Conservation (phyloP, 106 monocot species). For the Dioscorea zingiberensis region DNA sequence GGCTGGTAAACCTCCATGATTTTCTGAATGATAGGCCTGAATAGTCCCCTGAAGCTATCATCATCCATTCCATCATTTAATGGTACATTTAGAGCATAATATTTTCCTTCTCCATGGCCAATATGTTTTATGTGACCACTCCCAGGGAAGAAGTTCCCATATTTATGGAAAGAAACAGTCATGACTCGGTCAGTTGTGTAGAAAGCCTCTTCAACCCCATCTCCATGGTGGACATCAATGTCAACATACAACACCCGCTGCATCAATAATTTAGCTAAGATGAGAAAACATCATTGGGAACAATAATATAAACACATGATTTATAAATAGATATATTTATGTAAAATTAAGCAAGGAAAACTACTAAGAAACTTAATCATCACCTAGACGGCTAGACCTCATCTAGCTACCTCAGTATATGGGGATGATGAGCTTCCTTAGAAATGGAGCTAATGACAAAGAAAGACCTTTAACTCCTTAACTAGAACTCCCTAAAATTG, state of each 20-base stretch:
- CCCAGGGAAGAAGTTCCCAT: slow-evolving; percentile 11
- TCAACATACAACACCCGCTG: slow-evolving; percentile 16
- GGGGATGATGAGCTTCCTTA: neutral
- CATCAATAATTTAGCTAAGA: neutral
- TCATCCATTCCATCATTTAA: slow-evolving; percentile 15
- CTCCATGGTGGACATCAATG: slow-evolving; percentile 15
- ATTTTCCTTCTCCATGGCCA: slow-evolving; percentile 3
- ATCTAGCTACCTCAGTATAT: neutral
- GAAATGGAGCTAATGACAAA: too few relatives aligned
- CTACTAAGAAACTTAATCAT: too few relatives aligned
- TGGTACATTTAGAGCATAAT: slow-evolving; percentile 14
- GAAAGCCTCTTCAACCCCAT: slow-evolving; percentile 18
- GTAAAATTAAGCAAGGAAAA: neutral
- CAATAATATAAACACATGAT: neutral
- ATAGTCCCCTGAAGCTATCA: slow-evolving; percentile 4
- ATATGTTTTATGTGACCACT: slow-evolving; percentile 2
- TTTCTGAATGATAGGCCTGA: slow-evolving; percentile 8
- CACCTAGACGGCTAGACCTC: too few relatives aligned
- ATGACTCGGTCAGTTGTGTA: slow-evolving; percentile 14
- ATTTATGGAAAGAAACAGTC: slow-evolving; percentile 14
- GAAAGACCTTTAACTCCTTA: too few relatives aligned
- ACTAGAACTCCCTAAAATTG: too few relatives aligned
- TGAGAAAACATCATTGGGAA: neutral
- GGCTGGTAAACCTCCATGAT: slow-evolving; percentile 14
- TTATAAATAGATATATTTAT: neutral